phyloP scores from a whole-genome alignment of 495 filamentous ascomycete genomes.

The Pyronema omphalodes region DNA sequence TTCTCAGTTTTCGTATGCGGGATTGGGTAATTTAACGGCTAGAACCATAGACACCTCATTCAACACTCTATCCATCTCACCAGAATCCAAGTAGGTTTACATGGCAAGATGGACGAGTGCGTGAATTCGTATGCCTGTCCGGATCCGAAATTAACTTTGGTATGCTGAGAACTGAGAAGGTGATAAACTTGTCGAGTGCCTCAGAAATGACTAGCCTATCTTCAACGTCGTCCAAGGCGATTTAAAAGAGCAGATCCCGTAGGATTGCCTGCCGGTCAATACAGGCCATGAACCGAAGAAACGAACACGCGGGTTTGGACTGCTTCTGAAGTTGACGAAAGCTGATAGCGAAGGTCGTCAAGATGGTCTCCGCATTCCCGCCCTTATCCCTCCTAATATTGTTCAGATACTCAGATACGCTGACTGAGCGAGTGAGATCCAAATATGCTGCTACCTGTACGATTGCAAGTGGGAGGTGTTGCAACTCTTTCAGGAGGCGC shows the following conservation, averaged over 20 bases:
- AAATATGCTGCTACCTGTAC: slow-evolving; percentile 8
- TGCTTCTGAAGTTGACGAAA: slow-evolving; percentile 28
- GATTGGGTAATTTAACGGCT: too few relatives aligned
- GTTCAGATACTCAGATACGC: neutral
- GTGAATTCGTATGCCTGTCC: neutral
- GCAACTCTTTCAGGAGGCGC: slow-evolving; percentile 3
- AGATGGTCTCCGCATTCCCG: slow-evolving; percentile 23
- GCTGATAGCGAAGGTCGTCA: slow-evolving; percentile 32
- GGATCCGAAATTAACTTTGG: neutral
- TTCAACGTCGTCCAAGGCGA: neutral
- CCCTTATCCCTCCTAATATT: slow-evolving; percentile 15
- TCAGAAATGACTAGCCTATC: neutral
- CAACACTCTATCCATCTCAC: too few relatives aligned
- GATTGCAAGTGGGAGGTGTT: slow-evolving; percentile 14
- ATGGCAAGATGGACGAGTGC: neutral
- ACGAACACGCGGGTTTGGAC: slow-evolving; percentile 11
- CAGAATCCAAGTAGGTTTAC: too few relatives aligned
- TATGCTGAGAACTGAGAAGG: neutral
- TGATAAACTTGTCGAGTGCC: neutral
- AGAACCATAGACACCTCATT: too few relatives aligned
- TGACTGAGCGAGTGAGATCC: neutral
- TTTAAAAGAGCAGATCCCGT: slow-evolving; percentile 1
- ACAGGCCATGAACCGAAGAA: slow-evolving; percentile 24
- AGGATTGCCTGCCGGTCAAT: slow-evolving; percentile 25
- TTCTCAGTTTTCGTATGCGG: too few relatives aligned